Percentiles rank a stretch among this genome's conserved stretches.
phyloP scores from a whole-genome alignment of 805 yeast species.

The Jamesozyma hellenica region DNA sequence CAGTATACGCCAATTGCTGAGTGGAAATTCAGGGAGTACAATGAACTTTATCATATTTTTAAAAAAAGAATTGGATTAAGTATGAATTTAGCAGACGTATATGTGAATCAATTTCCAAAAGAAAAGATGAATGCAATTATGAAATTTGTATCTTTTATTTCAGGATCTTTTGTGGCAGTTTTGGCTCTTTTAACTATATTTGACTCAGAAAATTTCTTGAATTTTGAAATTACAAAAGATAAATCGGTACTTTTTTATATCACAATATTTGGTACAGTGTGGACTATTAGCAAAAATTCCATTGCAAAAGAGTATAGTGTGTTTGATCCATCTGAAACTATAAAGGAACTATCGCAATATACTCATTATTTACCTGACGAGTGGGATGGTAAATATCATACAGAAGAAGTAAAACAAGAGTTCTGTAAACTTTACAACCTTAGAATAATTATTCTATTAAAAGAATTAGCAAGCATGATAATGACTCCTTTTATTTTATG shows the following conservation, averaged over 20 bases:
- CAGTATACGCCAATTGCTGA: conserved; percentile 91
- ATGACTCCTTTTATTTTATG: conserved; percentile 86
- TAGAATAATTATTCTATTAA: conserved; percentile 55
- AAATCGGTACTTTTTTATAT: conserved; percentile 79
- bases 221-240: conserved; percentile 77
- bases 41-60: conserved; percentile 85
- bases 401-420: conserved; percentile 73
- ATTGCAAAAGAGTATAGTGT: conserved; percentile 55
- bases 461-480: conserved; percentile 73
- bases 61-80: conserved; percentile 69
- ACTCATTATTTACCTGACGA: conserved; percentile 84
- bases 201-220: conserved; percentile 85
- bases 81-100: conserved; percentile 66
- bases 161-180: conserved; percentile 85
- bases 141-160: conserved; percentile 58
- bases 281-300: conserved; percentile 72
- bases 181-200: conserved; percentile 65
- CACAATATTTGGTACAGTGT: conserved; percentile 76
- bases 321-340: conserved; percentile 89
- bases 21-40: conserved; percentile 90
- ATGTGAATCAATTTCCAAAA: conserved; percentile 86
- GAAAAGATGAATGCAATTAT: conserved; percentile 49
- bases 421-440: conserved; percentile 72
- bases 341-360: conserved; percentile 67
- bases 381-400: conserved; percentile 82